Percentiles rank a stretch among this genome's conserved stretches.
phyloP scores from a whole-genome alignment of 768 basidiomycete species.

The Calocybe cyanea region DNA sequence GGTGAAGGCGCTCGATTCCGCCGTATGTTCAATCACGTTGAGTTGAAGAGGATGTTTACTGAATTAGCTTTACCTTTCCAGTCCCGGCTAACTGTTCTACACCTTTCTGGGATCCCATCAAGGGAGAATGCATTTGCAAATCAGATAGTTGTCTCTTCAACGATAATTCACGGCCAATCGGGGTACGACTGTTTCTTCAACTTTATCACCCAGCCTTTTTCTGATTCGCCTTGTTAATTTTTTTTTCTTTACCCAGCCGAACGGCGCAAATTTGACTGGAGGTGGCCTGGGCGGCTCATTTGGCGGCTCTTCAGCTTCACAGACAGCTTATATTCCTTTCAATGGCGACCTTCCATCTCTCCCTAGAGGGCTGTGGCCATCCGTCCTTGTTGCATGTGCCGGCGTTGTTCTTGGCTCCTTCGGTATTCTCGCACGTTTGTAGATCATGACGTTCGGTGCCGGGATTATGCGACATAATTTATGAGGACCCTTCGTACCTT shows the following conservation, averaged over 20 bases:
- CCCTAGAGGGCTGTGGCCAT: slow-evolving; percentile 29
- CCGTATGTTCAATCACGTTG: slow-evolving; percentile 28
- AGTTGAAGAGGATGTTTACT: background rate
- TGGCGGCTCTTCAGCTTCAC: slow-evolving; percentile 19
- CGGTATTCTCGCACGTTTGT: slow-evolving; percentile 19
- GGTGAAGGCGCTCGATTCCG: slow-evolving; percentile 49
- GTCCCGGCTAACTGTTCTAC: slow-evolving; percentile 73
- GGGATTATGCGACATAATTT: background rate
- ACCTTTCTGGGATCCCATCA: slow-evolving; percentile 78
- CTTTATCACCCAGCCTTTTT: slow-evolving; percentile 1
- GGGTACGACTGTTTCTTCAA: slow-evolving; percentile 39
- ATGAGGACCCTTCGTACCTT: no score
- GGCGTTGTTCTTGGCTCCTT: slow-evolving; percentile 34
- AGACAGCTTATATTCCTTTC: slow-evolving; percentile 44
- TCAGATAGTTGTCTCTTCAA: slow-evolving; percentile 54
- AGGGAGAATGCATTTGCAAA: slow-evolving; percentile 59
- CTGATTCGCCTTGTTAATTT: background rate
- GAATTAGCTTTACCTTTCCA: slow-evolving; percentile 18
- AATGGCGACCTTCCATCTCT: slow-evolving; percentile 32
- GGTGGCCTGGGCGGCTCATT: slow-evolving; percentile 45
- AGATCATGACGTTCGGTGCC: background rate
- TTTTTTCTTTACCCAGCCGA: slow-evolving; percentile 38
- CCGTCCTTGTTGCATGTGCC: slow-evolving; percentile 30
- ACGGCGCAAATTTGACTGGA: slow-evolving; percentile 67
- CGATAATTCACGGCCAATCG: slow-evolving; percentile 62